These are phyloP conservation scores for Phytopythium helicoides DNA, from an alignment of 352 stramenopile genomes.

Conservation along the genomic window DNA sequence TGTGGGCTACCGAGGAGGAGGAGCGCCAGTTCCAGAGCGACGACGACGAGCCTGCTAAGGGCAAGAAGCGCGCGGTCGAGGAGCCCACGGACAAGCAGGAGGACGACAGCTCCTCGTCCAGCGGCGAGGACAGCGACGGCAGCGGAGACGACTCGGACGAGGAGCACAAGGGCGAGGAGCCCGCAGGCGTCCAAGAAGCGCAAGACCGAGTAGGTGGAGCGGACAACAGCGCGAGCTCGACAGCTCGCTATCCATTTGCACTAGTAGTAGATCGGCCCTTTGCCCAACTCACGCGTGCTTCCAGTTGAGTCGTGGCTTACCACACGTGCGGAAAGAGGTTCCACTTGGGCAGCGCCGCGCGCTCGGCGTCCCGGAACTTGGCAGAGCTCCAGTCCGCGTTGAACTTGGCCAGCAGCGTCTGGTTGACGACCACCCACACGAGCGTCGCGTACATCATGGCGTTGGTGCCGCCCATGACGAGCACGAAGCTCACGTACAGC, in stretches of 20 bases:
- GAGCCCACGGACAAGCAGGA: conserved; percentile 16
- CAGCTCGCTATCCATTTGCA: too few relatives aligned
- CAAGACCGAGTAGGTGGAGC: conserved; percentile 14
- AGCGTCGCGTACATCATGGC: conserved; percentile 44
- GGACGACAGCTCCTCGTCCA: background rate
- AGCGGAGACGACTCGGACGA: conserved; percentile 27
- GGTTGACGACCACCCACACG: conserved; percentile 63
- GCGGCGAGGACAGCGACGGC: conserved; percentile 12
- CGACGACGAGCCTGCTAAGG: conserved; percentile 16
- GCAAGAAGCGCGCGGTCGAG: conserved; percentile 19
- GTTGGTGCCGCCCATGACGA: conserved; percentile 36
- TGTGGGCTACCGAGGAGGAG: conserved; percentile 69
- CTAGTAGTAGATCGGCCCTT: background rate
- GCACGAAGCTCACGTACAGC: conserved; percentile 51
- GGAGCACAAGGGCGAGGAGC: conserved; percentile 20
- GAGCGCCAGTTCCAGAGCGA: conserved; percentile 57
- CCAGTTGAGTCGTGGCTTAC: conserved; percentile 11
- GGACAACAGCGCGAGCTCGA: too few relatives aligned
- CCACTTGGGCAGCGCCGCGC: conserved; percentile 48
- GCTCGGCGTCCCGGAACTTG: conserved; percentile 48
- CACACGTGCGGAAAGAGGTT: conserved; percentile 31
- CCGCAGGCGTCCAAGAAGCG: conserved; percentile 18
- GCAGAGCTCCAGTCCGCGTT: conserved; percentile 50
- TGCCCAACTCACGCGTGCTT: background rate
- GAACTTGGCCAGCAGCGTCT: conserved; percentile 50